Evolutionary conservation across 768 basidiomycete species (phyloP).

Genomic region (Tricholomella constricta): DNA sequence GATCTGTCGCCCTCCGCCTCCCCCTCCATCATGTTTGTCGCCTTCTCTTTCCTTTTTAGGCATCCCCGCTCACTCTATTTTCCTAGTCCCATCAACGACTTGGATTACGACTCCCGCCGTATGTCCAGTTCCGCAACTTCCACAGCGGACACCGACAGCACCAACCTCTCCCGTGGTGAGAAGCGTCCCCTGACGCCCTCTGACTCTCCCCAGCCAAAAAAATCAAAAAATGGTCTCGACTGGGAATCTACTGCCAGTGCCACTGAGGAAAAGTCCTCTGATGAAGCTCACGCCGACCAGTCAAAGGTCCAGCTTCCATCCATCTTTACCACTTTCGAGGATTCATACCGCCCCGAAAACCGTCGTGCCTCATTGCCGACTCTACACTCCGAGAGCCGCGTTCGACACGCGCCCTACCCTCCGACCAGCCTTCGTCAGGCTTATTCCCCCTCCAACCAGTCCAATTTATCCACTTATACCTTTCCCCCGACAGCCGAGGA

Average conservation of each 20-base stretch:
- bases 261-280: constrained; percentile 39
- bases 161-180: constrained; percentile 57
- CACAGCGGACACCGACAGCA: constrained; percentile 66
- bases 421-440: constrained; percentile 47
- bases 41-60: constrained; percentile 1
- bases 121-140: constrained; percentile 81
- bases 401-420: constrained; percentile 61
- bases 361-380: constrained; percentile 69
- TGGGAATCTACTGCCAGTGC: constrained; percentile 34
- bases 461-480: constrained; percentile 49
- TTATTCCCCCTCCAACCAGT: constrained; percentile 46
- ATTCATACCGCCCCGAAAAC: constrained; percentile 53
- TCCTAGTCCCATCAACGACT: constrained; percentile 31
- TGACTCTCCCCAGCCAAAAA: constrained; percentile 57
- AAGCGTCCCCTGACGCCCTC: constrained; percentile 60
- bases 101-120: constrained; percentile 64
- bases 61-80: constrained; percentile 8
- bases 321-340: constrained; percentile 71
- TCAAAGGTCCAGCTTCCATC: constrained; percentile 71
- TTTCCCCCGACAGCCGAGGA: constrained; percentile 56
- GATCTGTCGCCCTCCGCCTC: constrained; percentile 50
- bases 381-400: constrained; percentile 54
- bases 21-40: constrained; percentile 48
- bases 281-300: constrained; percentile 44
- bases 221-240: constrained; percentile 38